Evolutionary conservation across 441 rosid species (phyloP), one percentile per base, ranked within the genome.

Genomic region (Dalechampia spathulata): DNA sequence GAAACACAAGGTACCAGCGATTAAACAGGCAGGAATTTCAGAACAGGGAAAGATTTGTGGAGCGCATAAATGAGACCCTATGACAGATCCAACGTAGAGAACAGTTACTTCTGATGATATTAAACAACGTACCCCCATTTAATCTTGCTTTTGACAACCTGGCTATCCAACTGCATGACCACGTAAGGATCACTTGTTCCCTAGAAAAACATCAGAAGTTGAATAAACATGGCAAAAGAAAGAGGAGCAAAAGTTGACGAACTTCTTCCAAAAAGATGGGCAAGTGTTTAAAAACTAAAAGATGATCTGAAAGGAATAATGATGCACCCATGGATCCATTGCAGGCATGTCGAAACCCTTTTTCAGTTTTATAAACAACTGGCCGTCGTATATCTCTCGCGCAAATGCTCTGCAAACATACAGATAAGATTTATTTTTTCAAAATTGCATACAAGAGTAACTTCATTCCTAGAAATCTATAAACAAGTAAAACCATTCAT

Each of bases 121-220:
- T 23, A 40, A 61, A 47, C 14, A 46, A 37, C 77, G 21, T 71
- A 85, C 93, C 93, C 93, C 89, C 89, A 82, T 56, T 82, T 85
- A 51, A 65, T 46, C 55, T 78, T 83, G 83, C 96, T 89, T 78
- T 80, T 89, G 67, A 73, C 82, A 75, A 82, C 76, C 80, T 89
- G 94, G 66, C 90, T 90, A 77, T 86, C 95, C 78, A 92, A 65
- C 64, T 86, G 78, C 87, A 92, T 82, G 64, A 89, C 78, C 30
- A 87, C 89, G 55, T 89, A 86, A 0, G 97, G 96, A 73, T 92
- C 83, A 60, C 92, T 92, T 26, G 90, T 86, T 66, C 97, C 99
- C 96, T 92, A 70, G 45, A 74, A 45, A 32, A 41, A 65, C 28
- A 55, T 52, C 49, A 56, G 5, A 11, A 55, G 49, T 23, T 13